Conservation (phyloP, 2,329 filamentous ascomycete species). For the Fusarium chaquense region DNA sequence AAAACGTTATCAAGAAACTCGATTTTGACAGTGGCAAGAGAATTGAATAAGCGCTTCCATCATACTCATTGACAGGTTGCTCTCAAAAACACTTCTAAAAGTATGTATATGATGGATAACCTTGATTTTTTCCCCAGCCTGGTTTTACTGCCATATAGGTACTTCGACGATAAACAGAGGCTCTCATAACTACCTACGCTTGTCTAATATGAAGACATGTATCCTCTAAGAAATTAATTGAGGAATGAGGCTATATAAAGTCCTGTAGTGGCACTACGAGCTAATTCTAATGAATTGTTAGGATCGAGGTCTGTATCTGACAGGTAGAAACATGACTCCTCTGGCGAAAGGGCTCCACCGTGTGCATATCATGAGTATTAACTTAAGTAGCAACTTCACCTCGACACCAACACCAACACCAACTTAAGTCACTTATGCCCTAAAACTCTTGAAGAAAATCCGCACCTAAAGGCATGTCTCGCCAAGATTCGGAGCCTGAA, state of each 20-base stretch:
- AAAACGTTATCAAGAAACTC: background rate
- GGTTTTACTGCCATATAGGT: background rate
- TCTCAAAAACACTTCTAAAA: background rate
- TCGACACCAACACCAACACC: conserved; percentile 5
- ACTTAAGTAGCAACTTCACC: conserved; percentile 3
- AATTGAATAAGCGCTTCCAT: too few relatives aligned
- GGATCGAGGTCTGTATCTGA: background rate
- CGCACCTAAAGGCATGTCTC: conserved; percentile 41
- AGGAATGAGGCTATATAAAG: background rate
- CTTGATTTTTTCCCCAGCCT: background rate
- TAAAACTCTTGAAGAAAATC: background rate
- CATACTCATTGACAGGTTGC: too few relatives aligned
- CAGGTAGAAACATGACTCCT: background rate
- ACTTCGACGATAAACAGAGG: background rate
- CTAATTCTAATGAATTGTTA: background rate
- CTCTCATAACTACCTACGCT: background rate
- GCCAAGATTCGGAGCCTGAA: conserved; percentile 48
- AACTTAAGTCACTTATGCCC: background rate
- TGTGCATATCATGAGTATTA: conserved; percentile 29
- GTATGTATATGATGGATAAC: background rate
- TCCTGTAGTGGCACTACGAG: too few relatives aligned
- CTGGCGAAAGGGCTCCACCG: conserved; percentile 24
- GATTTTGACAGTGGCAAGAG: background rate
- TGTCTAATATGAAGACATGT: background rate
- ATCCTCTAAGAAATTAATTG: background rate